A percentile compares a stretch with the other conserved stretches of the same genome.
phyloP scores from a whole-genome alignment of 2,329 filamentous ascomycete species.

The Fusarium cyanostomum region DNA sequence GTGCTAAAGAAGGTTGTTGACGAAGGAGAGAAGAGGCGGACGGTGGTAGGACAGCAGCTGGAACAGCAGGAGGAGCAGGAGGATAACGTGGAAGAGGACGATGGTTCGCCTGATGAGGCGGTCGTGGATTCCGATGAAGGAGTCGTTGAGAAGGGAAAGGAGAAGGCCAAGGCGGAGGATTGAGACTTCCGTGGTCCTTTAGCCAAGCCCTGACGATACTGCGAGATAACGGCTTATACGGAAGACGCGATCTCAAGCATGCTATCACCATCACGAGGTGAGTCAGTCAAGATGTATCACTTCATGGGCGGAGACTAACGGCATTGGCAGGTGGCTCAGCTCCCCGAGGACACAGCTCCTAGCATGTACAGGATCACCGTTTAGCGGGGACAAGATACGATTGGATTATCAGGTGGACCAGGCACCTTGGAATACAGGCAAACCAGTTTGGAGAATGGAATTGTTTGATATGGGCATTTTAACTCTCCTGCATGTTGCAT shows the following conservation, averaged over 20 bases:
- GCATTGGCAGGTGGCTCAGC: neutral
- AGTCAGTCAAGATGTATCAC: neutral
- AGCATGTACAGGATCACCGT: neutral
- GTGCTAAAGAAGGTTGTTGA: conserved; percentile 63
- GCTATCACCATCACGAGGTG: neutral
- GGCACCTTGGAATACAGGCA: conserved; percentile 30
- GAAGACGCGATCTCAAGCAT: neutral
- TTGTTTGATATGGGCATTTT: conserved; percentile 9
- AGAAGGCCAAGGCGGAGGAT: conserved; percentile 16
- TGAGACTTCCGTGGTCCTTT: neutral
- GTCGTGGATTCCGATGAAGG: conserved; percentile 29
- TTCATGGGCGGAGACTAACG: neutral
- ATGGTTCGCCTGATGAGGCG: conserved; percentile 29
- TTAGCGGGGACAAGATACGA: neutral
- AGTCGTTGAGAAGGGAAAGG: conserved; percentile 17
- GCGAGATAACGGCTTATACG: neutral
- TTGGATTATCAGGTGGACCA: conserved; percentile 33
- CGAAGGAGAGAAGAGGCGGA: conserved; percentile 58
- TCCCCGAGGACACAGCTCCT: neutral
- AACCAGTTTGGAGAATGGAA: conserved; percentile 32
- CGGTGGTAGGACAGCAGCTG: conserved; percentile 40
- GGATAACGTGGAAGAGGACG: conserved; percentile 9
- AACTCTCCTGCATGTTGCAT: neutral
- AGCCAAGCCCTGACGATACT: neutral
- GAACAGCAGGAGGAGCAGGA: conserved; percentile 10